phyloP scores from a whole-genome alignment of 805 yeast species.

The Lachancea lanzarotensis region DNA sequence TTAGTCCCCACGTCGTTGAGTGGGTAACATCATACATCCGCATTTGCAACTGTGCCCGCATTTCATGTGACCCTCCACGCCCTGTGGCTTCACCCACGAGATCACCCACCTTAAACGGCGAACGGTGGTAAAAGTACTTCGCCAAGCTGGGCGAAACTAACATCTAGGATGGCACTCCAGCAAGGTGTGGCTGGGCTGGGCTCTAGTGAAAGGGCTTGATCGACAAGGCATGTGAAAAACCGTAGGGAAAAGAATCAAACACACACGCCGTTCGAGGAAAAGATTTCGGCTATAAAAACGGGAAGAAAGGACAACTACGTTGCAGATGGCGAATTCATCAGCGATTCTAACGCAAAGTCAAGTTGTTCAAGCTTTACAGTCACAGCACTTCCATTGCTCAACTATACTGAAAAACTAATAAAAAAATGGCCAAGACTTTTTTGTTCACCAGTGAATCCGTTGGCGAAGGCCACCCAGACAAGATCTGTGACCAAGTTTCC shows the following conservation, averaged over 20 bases:
- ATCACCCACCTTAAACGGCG: not conserved
- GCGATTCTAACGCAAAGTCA: no score
- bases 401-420: not conserved
- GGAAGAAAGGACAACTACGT: not conserved
- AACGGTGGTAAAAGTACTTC: not conserved
- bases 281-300: conserved; percentile 1
- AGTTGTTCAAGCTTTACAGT: not conserved
- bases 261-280: not conserved
- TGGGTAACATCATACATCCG: no score
- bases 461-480: conserved; percentile 93
- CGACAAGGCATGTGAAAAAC: not conserved
- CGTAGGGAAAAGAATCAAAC: not conserved
- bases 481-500: conserved; percentile 97
- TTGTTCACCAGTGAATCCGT: conserved; percentile 82
- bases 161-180: no score
- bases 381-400: not conserved
- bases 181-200: not conserved
- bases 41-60: not conserved
- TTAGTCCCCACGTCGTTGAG: no score
- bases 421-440: conserved; percentile 34
- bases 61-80: conserved; percentile 12
- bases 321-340: not conserved
- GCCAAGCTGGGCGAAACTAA: not conserved
- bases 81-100: not conserved
- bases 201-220: not conserved